Evolutionary conservation across 73 alveolate genomes (phyloP).

Genomic region (Effrenium voratum): DNA sequence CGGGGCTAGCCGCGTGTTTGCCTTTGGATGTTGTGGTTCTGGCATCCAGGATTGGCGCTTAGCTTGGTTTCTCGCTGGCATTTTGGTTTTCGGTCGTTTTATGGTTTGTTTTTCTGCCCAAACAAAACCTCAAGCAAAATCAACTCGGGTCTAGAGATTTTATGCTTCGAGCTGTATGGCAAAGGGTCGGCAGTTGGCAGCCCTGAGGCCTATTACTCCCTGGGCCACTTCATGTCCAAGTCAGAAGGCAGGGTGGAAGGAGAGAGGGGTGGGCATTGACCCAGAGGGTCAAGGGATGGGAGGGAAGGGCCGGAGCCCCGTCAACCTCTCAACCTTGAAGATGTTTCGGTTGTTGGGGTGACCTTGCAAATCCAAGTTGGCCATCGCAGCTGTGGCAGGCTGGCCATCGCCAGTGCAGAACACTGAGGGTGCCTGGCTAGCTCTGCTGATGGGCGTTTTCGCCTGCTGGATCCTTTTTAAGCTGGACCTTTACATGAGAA

Average conservation of each 20-base stretch:
- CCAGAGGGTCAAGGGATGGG: neutral
- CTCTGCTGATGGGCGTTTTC: slow-evolving; percentile 55
- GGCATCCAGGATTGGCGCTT: neutral
- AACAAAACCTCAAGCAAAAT: too few relatives aligned
- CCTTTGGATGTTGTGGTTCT: neutral
- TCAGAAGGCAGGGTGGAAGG: slow-evolving; percentile 17
- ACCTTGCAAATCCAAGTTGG: too few relatives aligned
- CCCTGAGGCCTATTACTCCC: slow-evolving; percentile 42
- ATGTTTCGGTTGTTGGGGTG: too few relatives aligned
- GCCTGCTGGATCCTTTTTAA: slow-evolving; percentile 64
- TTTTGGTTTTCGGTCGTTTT: neutral
- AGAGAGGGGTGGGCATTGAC: neutral
- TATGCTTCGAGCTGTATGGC: neutral
- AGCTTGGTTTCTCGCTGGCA: neutral
- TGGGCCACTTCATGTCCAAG: slow-evolving; percentile 92
- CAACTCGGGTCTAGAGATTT: neutral
- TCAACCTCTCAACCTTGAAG: too few relatives aligned
- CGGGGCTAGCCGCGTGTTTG: neutral
- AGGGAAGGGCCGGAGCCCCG: neutral
- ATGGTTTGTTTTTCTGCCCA: too few relatives aligned
- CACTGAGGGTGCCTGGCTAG: slow-evolving; percentile 90
- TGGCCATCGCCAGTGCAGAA: slow-evolving; percentile 93
- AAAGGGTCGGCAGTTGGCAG: neutral
- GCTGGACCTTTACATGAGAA: slow-evolving; percentile 60
- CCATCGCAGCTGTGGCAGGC: too few relatives aligned